Base-by-base conservation (phyloP, 371 early-diverging fungal genomes). In the Mucor saturninus region DNA sequence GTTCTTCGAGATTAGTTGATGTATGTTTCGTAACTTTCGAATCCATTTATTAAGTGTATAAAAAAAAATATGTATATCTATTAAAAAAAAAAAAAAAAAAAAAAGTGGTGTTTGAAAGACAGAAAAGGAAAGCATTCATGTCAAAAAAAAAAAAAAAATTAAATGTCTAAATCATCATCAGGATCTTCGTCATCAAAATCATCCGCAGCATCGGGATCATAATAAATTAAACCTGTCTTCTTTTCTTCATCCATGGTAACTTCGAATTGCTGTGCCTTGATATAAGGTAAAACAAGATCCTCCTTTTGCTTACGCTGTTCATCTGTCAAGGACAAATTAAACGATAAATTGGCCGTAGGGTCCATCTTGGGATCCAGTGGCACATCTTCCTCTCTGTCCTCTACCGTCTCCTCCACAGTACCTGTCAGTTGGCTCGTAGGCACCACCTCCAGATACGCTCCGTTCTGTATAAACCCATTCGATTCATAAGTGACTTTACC, bases 141-240 rank as follows among this genome's bases (percentile, higher is more conserved):
- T 46, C 48, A 46, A 46, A 21, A 32, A n/a, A 21, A 4, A 21
- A 7, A 35, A 15, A 38, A 37, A 42, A 21, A 6, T 67, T 79
- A 92, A 51, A 92, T 89, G 42, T 90, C 91, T 45, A 92, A 76
- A 71, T 92, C 92, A 50, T 89, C 92, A 65, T 92, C 92, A 6
- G 91, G 92, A 67, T 92, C 92, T 42, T 91, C 92, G 43, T 86
- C 86, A 61, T 92, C 92, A 80, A 87, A 90, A 52, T 92, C 92
- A 51, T 92, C 93, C 26, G 83, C 89, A 29, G 86, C 83, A 64
- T 90, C 92, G 31, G 84, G 84, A 64, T 89, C 89, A 61, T 92
- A 91, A 57, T 79, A 78, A 43, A 91, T 90, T 14, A 63, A 39
- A 9, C 63, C 63, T 11, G 35, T 40, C 13, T 50, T 57, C 50